phyloP scores from a whole-genome alignment of 306 rosid genomes.

The Castanopsis chinensis region DNA sequence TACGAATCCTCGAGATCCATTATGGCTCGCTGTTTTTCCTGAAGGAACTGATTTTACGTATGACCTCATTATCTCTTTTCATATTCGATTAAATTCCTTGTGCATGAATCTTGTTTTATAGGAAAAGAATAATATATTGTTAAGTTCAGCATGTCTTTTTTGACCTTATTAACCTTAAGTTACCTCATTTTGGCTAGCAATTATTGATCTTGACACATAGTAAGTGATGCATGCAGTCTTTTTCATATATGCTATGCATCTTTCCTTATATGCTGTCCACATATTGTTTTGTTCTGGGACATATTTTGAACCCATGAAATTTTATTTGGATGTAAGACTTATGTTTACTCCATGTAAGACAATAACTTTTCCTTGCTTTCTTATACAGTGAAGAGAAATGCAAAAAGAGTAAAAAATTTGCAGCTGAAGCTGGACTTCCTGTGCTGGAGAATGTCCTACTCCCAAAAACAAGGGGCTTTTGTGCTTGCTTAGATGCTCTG shows the following conservation, averaged over 20 bases:
- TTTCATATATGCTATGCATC: neutral
- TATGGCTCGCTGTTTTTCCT: conserved; percentile 92
- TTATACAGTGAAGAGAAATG: conserved; percentile 70
- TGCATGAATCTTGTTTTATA: conserved; percentile 2
- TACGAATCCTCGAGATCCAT: conserved; percentile 61
- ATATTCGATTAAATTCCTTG: conserved; percentile 7
- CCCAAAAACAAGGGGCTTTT: conserved; percentile 90
- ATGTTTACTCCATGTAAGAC: neutral
- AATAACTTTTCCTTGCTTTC: conserved; percentile 21
- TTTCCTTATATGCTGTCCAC: neutral
- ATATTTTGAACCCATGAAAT: neutral
- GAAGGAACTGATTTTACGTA: conserved; percentile 98
- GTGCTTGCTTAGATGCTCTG: conserved; percentile 74
- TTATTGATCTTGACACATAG: neutral
- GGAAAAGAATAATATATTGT: neutral
- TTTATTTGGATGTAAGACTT: neutral
- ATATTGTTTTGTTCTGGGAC: neutral
- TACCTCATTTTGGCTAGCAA: conserved; percentile 16
- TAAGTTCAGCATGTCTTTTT: conserved; percentile 6
- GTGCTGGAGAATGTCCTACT: conserved; percentile 72
- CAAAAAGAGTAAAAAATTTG: conserved; percentile 57
- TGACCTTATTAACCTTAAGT: conserved; percentile 10
- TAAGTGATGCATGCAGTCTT: neutral
- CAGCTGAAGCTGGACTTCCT: conserved; percentile 74
- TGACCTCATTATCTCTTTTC: conserved; percentile 24